Evolutionary conservation across 495 filamentous ascomycete genomes (phyloP).

Genomic region (Penicillium verhagenii): DNA sequence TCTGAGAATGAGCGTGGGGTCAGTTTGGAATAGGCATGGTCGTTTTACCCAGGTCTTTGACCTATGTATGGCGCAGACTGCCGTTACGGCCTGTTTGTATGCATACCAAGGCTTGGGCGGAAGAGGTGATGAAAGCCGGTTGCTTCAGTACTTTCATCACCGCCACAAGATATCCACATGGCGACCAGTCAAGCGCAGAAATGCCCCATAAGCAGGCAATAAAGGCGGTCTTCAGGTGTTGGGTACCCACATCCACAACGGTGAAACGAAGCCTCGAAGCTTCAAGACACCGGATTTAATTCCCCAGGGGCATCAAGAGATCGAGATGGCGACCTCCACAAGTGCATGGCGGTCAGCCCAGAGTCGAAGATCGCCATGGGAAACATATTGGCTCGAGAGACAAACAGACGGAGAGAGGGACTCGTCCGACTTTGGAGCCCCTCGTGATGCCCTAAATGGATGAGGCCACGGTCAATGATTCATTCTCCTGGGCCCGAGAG

Average conservation of each 20-base stretch:
- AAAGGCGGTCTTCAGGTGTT: constrained; percentile 17
- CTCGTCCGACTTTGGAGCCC: constrained; percentile 21
- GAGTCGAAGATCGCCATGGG: constrained; percentile 18
- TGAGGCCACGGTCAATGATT: neutral
- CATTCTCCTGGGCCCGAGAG: neutral
- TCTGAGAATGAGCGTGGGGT: neutral
- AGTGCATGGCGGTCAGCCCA: constrained; percentile 27
- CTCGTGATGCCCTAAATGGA: constrained; percentile 12
- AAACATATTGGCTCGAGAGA: constrained; percentile 12
- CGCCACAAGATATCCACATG: constrained; percentile 61
- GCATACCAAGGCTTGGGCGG: constrained; percentile 5
- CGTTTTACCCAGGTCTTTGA: neutral
- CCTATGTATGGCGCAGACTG: constrained; percentile 13
- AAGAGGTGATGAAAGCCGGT: constrained; percentile 10
- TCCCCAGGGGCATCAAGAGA: constrained; percentile 12
- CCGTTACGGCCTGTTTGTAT: constrained; percentile 36
- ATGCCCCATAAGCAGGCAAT: constrained; percentile 1
- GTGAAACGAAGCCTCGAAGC: constrained; percentile 43
- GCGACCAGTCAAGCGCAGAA: constrained; percentile 2
- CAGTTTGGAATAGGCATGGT: neutral
- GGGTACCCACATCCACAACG: constrained; percentile 32
- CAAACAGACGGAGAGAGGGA: constrained; percentile 19
- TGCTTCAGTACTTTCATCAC: constrained; percentile 37
- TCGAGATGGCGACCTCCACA: constrained; percentile 20
- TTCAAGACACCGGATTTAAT: constrained; percentile 18